Percentiles rank a stretch among this genome's conserved stretches.
Evolutionary conservation across 2,329 filamentous ascomycete genomes (phyloP).

Genomic region (Penicillium italicum): DNA sequence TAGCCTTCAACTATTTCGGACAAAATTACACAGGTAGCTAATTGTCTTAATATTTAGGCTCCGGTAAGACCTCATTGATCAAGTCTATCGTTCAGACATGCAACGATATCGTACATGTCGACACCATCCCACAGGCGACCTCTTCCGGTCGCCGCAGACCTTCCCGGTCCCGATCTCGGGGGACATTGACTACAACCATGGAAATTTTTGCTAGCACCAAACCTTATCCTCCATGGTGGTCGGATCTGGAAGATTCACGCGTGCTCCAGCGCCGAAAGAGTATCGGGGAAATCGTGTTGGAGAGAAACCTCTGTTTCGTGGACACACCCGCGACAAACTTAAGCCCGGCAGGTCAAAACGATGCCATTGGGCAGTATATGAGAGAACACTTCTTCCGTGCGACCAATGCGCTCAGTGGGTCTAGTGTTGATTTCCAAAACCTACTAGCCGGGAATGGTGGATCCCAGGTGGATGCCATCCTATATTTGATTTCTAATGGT

Average conservation of each 20-base stretch:
- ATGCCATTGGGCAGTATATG: slow-evolving; percentile 66
- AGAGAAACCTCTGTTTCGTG: slow-evolving; percentile 90
- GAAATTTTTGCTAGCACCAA: slow-evolving; percentile 78
- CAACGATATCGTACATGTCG: slow-evolving; percentile 90
- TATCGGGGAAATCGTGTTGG: slow-evolving; percentile 70
- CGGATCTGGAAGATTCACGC: slow-evolving; percentile 66
- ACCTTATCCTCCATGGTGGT: slow-evolving; percentile 87
- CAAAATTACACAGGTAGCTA: not conserved
- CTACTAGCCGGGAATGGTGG: slow-evolving; percentile 79
- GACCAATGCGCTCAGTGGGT: slow-evolving; percentile 58
- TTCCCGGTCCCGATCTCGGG: slow-evolving; percentile 21
- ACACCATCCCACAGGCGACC: slow-evolving; percentile 50
- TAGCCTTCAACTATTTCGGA: slow-evolving; percentile 35
- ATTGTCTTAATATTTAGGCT: slow-evolving; percentile 49
- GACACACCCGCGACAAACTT: slow-evolving; percentile 67
- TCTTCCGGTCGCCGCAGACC: slow-evolving; percentile 20
- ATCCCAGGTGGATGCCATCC: slow-evolving; percentile 74
- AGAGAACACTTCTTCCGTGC: slow-evolving; percentile 65
- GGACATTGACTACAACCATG: slow-evolving; percentile 43
- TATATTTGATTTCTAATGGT: slow-evolving; percentile 78
- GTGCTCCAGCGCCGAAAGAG: slow-evolving; percentile 64
- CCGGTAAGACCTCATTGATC: slow-evolving; percentile 86
- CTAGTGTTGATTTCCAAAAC: slow-evolving; percentile 69
- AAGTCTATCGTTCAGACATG: slow-evolving; percentile 82
- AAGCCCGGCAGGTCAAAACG: slow-evolving; percentile 52